phyloP scores from a whole-genome alignment of 805 yeast genomes.

The Cyberlindnera meyerae region DNA sequence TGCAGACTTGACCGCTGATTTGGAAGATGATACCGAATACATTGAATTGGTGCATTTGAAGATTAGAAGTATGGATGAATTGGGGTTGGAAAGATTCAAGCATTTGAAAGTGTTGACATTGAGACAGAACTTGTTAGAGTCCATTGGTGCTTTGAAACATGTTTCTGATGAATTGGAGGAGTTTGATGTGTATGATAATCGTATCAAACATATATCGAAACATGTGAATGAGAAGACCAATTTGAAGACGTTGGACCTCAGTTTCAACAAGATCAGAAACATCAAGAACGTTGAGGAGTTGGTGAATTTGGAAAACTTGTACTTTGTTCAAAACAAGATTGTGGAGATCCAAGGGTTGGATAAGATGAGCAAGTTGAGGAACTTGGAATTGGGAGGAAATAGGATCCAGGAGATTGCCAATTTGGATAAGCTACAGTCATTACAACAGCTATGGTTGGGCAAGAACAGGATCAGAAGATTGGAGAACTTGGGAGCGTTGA shows the following conservation, averaged over 20 bases:
- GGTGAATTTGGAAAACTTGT: conserved; percentile 59
- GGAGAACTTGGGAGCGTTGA: conserved; percentile 54
- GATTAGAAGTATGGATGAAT: conserved; percentile 56
- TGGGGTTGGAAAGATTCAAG: conserved; percentile 52
- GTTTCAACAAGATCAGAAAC: conserved; percentile 84
- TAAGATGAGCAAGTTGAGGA: conserved; percentile 49
- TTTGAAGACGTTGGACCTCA: conserved; percentile 65
- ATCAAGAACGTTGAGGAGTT: conserved; percentile 72
- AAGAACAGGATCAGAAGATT: conserved; percentile 69
- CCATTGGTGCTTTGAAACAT: conserved; percentile 65
- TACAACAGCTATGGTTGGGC: conserved; percentile 88
- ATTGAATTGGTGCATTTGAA: conserved; percentile 69
- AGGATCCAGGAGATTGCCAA: conserved; percentile 56
- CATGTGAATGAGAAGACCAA: conserved; percentile 56
- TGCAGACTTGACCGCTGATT: conserved; percentile 52
- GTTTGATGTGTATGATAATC: conserved; percentile 86
- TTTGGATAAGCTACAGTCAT: conserved; percentile 45
- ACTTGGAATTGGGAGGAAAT: conserved; percentile 91
- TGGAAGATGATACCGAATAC: conserved; percentile 50
- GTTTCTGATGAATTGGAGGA: conserved; percentile 60
- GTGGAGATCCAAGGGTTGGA: conserved; percentile 63
- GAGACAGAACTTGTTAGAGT: conserved; percentile 77
- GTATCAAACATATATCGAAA: conserved; percentile 80
- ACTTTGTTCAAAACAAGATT: conserved; percentile 86
- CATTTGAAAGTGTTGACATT: conserved; percentile 60